A percentile compares a stretch with the other conserved stretches of the same genome.
These are phyloP conservation scores for Cryptosporidium ubiquitum DNA, from an alignment of 169 alveolate genomes.

Conservation along the genomic window DNA sequence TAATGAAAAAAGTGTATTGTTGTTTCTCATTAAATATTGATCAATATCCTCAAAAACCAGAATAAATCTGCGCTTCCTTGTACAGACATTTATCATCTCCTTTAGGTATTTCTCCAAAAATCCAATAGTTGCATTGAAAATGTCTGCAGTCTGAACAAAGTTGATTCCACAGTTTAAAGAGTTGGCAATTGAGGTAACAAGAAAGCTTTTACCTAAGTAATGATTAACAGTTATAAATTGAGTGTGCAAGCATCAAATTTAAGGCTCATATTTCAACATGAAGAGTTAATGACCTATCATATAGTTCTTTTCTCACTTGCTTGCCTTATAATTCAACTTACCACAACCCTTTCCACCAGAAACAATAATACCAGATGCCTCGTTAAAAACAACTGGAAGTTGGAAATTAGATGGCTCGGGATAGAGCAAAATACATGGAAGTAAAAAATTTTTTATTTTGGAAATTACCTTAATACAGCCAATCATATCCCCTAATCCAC, in stretches of 20 bases:
- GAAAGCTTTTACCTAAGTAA: constrained; percentile 46
- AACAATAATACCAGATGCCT: background rate
- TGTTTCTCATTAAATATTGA: background rate
- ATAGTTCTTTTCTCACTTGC: constrained; percentile 31
- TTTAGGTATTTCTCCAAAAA: background rate
- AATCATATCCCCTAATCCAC: background rate
- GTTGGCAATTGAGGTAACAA: background rate
- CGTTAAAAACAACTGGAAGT: background rate
- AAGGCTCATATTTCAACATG: constrained; percentile 69
- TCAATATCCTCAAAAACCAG: constrained; percentile 42
- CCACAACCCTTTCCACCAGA: constrained; percentile 63
- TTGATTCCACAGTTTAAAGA: background rate
- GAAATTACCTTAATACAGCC: constrained; percentile 2
- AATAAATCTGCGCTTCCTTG: background rate
- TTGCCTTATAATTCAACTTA: constrained; percentile 10
- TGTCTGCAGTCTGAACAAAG: constrained; percentile 18
- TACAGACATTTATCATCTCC: background rate
- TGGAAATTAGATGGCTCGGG: background rate
- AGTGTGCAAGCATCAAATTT: constrained; percentile 37
- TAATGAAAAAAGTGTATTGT: background rate
- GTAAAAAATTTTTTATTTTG: background rate
- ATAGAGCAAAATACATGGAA: background rate
- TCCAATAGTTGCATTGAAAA: constrained; percentile 46
- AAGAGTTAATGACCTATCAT: constrained; percentile 57
- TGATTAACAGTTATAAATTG: background rate